Evolutionary conservation across 1,284 basidiomycete species (phyloP).

Genomic region (Trichosporon sp.): DNA sequence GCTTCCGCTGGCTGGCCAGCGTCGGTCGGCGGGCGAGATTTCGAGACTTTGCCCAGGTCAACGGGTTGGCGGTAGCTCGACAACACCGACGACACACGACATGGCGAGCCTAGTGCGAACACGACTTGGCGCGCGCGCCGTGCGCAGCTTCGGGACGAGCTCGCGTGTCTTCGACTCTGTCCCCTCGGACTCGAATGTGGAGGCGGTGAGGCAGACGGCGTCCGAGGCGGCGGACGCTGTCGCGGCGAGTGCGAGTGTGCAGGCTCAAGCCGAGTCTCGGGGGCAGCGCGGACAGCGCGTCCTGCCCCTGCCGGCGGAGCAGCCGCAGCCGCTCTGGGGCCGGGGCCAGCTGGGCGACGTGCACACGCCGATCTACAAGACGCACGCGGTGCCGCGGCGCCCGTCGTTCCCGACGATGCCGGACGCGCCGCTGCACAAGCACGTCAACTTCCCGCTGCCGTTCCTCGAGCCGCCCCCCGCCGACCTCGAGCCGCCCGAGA

Average conservation of each 20-base stretch:
- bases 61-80: background rate
- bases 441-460: conserved; percentile 37
- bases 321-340: no score
- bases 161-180: conserved; percentile 5
- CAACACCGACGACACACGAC: background rate
- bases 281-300: no score
- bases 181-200: no score
- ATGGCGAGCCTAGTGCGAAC: background rate
- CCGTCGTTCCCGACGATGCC: conserved; percentile 23
- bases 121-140: background rate
- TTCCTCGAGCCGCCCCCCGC: conserved; percentile 17
- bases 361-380: conserved; percentile 5
- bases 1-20: background rate
- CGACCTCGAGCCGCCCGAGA: conserved; percentile 20
- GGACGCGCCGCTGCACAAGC: conserved; percentile 28
- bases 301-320: no score
- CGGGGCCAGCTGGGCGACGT: background rate
- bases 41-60: conserved; percentile 7
- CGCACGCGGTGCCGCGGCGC: conserved; percentile 25
- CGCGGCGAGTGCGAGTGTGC: no score
- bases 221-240: conserved; percentile 3
- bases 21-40: conserved; percentile 2
- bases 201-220: no score
- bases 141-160: background rate
- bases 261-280: no score